Conservation (phyloP, 768 basidiomycete species). For the Auriscalpium orientale region DNA sequence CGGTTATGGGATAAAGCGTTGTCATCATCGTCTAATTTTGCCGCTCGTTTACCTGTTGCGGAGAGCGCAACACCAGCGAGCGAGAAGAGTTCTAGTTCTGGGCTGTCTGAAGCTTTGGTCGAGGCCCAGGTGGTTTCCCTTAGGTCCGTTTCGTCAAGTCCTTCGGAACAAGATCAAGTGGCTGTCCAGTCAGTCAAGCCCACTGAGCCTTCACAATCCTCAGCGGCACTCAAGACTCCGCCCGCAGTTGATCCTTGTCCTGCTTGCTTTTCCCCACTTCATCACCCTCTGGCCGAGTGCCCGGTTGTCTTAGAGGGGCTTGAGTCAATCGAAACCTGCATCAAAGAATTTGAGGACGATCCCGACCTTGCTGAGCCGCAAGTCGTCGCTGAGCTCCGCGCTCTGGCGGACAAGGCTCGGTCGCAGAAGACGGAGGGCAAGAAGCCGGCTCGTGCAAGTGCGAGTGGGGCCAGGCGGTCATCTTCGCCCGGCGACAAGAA, state of each 20-base stretch:
- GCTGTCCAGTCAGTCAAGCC: too few species aligned
- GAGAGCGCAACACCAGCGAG: neutral
- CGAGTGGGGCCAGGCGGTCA: neutral
- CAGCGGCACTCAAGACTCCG: too few species aligned
- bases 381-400: neutral
- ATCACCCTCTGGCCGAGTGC: neutral
- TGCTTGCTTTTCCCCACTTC: neutral
- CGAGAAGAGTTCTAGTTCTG: neutral
- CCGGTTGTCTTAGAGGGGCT: neutral
- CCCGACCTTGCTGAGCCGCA: neutral
- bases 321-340: neutral
- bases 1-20: too few species aligned
- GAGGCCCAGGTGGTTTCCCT: neutral
- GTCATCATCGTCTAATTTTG: too few species aligned
- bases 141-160: neutral
- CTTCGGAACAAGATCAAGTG: neutral
- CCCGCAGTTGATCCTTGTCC: neutral
- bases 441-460: neutral
- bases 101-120: neutral
- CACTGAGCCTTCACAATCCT: too few species aligned
- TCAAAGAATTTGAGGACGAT: constrained; percentile 2
- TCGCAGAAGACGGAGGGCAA: neutral
- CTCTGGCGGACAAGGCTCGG: neutral
- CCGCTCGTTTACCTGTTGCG: neutral
- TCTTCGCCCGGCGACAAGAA: neutral